Evolutionary conservation across 352 stramenopile species (phyloP), one percentile per base, ranked within the genome.

Genomic region (Porosira glacialis): DNA sequence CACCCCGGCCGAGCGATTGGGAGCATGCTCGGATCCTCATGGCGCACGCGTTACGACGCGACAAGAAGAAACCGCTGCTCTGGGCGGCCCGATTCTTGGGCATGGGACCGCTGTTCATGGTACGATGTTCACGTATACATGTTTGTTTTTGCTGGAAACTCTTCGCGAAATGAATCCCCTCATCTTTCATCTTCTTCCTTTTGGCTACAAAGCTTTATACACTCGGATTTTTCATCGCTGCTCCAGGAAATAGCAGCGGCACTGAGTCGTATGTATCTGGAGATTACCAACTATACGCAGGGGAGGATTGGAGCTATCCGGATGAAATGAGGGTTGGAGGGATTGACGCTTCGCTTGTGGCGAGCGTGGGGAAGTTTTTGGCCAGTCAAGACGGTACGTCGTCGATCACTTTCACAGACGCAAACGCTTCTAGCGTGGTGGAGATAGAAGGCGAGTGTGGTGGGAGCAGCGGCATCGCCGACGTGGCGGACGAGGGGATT

Each of bases 141-240:
- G n/a, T n/a, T n/a, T n/a, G n/a, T n/a, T n/a, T n/a, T n/a, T n/a
- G n/a, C n/a, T n/a, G n/a, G n/a, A n/a, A n/a, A n/a, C n/a, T n/a
- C n/a, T n/a, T n/a, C n/a, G n/a, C n/a, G n/a, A n/a, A n/a, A n/a
- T n/a, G n/a, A n/a, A n/a, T n/a, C n/a, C n/a, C n/a, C n/a, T n/a
- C n/a, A n/a, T n/a, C n/a, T n/a, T n/a, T n/a, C n/a, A n/a, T n/a
- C n/a, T n/a, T n/a, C n/a, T n/a, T n/a, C n/a, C n/a, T n/a, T n/a
- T n/a, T n/a, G n/a, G n/a, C n/a, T n/a, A n/a, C n/a, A n/a, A n/a
- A n/a, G 55, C 53, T 77, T 1, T 77, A 77, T 38, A 72, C 59
- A 2, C 53, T 77, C 27, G 67, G 67, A 30, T 66, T 77, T 38
- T 68, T 67, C 17, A 17, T 77, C 51, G 56, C 26, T 7, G 47